phyloP scores from a whole-genome alignment of 352 stramenopile genomes.

The Phytopythium chamaehyphon region DNA sequence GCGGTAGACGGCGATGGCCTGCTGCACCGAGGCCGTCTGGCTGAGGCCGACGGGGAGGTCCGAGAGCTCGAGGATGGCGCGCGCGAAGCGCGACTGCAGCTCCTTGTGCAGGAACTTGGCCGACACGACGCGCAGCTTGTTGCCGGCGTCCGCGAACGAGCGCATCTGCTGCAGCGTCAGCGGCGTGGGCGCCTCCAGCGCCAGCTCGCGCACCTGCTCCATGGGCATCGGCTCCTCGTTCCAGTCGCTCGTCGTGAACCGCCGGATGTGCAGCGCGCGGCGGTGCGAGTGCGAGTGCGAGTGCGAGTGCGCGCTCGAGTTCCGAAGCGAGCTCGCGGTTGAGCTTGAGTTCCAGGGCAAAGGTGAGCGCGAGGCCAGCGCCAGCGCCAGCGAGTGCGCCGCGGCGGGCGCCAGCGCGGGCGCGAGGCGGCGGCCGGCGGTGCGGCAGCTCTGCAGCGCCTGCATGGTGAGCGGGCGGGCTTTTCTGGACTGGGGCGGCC shows the following conservation, averaged over 20 bases:
- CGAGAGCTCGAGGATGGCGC: conserved; percentile 69
- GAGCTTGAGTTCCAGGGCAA: too few species aligned
- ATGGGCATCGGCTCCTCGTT: conserved; percentile 38
- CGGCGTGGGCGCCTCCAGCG: conserved; percentile 46
- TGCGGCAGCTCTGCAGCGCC: conserved; percentile 1
- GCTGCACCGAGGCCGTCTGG: conserved; percentile 53
- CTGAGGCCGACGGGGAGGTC: conserved; percentile 66
- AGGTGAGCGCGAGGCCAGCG: too few species aligned
- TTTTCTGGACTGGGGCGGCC: background rate
- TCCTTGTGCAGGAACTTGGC: conserved; percentile 76
- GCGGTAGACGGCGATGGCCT: conserved; percentile 61
- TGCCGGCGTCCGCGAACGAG: conserved; percentile 54
- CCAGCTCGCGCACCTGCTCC: conserved; percentile 60
- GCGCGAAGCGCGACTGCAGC: conserved; percentile 71
- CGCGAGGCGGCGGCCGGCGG: background rate
- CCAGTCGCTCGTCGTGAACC: conserved; percentile 9
- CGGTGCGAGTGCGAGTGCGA: background rate
- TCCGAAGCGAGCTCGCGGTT: too few species aligned
- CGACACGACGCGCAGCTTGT: conserved; percentile 58
- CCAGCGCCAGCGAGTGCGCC: background rate
- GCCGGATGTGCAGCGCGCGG: conserved; percentile 7
- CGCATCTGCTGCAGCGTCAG: conserved; percentile 83
- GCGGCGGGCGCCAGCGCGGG: background rate
- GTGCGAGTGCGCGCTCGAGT: background rate
- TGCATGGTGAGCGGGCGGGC: conserved; percentile 2